Base-by-base conservation (phyloP, 192 early-diverging fungal genomes). In the Coemansia sp. region DNA sequence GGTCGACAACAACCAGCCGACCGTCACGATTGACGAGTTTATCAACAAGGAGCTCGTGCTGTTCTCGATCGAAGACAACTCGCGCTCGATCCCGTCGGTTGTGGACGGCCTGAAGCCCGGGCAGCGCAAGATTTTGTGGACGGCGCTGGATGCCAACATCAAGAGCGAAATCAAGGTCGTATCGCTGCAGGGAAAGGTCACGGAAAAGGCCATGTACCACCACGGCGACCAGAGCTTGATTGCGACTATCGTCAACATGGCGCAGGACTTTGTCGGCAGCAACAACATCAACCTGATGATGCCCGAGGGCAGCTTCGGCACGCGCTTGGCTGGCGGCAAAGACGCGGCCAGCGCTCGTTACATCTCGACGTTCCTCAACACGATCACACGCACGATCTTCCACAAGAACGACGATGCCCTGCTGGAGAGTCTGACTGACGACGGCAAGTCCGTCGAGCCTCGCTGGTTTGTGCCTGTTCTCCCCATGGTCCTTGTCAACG, bases 321-420 rank as follows among this genome's bases (percentile, higher is more conserved):
- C 92, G 26, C 85, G 95, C 21, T 64, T 91, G 77, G 84, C 89
- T 25, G 94, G 97, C 52, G 95, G 94, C 35, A 95, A 97, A 73
- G 94, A 95, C 72, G 91, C 94, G 26, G 95, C 95, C n/a, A 91
- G 88, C 72, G 85, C 95, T 80, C 95, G 97, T 95, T 99, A 99
- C 83, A 93, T 99, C 63, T 92, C 89, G 70, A 96, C 95, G 0
- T 83, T 76, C 26, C 73, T 96, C 31, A 68, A 85, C 6, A 77
- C 85, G 47, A 85, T 99, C 13, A 80, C 95, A 0, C 86, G 94
- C 52, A 70, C 84, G 0, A 64, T 97, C 14, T 99, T 88, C 77
- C 87, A 89, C 68, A 85, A 87, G 43, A 80, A 87, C 48, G 95
- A 97, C 74, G 92, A 97, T 65, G 81, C 86, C 20, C 75, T 99